These are phyloP conservation scores for Tulasnella sp. DNA, from an alignment of 768 basidiomycete genomes.

Conservation along the genomic window DNA sequence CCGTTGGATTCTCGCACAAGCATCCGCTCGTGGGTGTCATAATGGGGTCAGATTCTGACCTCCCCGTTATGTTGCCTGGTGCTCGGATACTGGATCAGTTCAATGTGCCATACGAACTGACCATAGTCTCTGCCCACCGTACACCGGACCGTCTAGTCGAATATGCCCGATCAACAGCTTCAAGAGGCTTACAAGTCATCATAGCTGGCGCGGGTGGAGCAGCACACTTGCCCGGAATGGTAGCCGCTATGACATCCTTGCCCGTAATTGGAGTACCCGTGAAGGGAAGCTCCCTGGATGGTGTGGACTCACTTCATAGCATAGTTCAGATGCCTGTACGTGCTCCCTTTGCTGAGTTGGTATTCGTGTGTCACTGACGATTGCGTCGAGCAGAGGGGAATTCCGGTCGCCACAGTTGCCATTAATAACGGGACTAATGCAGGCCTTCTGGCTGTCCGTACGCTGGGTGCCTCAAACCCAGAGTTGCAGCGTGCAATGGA, in stretches of 20 bases:
- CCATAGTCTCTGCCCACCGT: slow-evolving; percentile 92
- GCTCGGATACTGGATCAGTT: slow-evolving; percentile 77
- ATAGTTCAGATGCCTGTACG: slow-evolving; percentile 98
- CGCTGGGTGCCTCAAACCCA: slow-evolving; percentile 64
- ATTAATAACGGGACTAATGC: slow-evolving; percentile 95
- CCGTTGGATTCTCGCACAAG: slow-evolving; percentile 37
- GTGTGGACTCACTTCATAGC: slow-evolving; percentile 91
- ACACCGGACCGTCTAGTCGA: slow-evolving; percentile 77
- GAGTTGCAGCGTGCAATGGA: slow-evolving; percentile 54
- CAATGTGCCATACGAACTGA: slow-evolving; percentile 77
- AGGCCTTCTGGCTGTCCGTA: slow-evolving; percentile 78
- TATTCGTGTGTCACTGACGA: background rate
- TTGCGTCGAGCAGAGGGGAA: slow-evolving; percentile 55
- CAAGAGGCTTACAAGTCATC: slow-evolving; percentile 44
- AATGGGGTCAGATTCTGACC: slow-evolving; percentile 97
- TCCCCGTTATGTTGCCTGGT: slow-evolving; percentile 86
- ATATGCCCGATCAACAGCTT: slow-evolving; percentile 62
- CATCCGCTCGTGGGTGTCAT: slow-evolving; percentile 83
- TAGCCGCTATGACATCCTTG: slow-evolving; percentile 81
- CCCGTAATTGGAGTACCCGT: slow-evolving; percentile 97
- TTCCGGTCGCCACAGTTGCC: slow-evolving; percentile 94
- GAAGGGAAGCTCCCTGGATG: slow-evolving; percentile 84
- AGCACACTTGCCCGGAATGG: slow-evolving; percentile 97
- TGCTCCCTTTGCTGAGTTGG: slow-evolving; percentile 19
- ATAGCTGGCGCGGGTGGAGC: slow-evolving; percentile 98